Evolutionary conservation across 306 rosid species (phyloP), one percentile per base, ranked within the genome.

Genomic region (Acacia crassicarpa): DNA sequence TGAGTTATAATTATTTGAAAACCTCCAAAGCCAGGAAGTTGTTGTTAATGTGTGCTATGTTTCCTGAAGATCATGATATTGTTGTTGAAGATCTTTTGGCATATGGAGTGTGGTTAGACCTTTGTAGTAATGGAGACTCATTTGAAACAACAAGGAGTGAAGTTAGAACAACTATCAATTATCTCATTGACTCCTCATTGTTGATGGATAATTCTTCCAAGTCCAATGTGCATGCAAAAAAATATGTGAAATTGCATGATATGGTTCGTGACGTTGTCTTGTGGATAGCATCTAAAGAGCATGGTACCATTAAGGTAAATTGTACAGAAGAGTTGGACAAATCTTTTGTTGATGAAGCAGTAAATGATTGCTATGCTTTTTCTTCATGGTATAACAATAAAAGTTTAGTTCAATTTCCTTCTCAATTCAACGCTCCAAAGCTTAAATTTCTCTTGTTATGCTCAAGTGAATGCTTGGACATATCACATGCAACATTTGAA

Each of bases 391-490:
- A 40, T 20, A 4, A n/a, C 9, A 4, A 15, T 0, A 9, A 13
- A 1, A 2, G 0, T 2, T 8, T 8, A 2, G 1, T 2, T 17
- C 72, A 35, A 9, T 1, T 68, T 20, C 73, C 51, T 38, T 9
- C 11, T 41, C 51, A 10, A 11, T n/a, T 69, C 20, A 1, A 69
- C 13, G 53, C 23, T 40, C 80, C 71, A 59, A 76, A 44, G 9
- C 80, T 76, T 19, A 2, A 59, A 6, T 41, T 41, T 41, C 15
- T 59, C 0, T 15, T 58, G 7, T 12, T 67, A 19, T 1, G 9
- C 20, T 33, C 72, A 17, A 5, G 1, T 2, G 0, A 0, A 3
- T 9, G 0, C 23, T 7, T 16, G 6, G 1, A 9, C 0, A 4
- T 30, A 0, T 63, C 73, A 4, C 0, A 45, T 20, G 0, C 30